phyloP scores from a whole-genome alignment of 495 filamentous ascomycete genomes.

The Podospora anserina region DNA sequence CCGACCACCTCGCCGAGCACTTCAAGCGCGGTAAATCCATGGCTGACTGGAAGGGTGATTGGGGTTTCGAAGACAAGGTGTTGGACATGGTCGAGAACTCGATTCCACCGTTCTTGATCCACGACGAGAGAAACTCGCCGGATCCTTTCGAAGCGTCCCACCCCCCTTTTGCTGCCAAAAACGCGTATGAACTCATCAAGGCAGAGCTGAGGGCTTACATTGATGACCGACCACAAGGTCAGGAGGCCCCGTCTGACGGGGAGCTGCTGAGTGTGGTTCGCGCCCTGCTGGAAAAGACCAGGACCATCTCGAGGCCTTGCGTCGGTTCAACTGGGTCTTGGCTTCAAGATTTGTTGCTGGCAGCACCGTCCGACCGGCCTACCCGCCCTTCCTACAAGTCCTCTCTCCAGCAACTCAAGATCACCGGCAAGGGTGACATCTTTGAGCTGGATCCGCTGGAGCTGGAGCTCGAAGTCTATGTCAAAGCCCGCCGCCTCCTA shows the following conservation, averaged over 20 bases:
- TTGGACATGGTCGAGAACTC: constrained; percentile 61
- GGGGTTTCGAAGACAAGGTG: constrained; percentile 62
- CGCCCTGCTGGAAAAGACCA: constrained; percentile 40
- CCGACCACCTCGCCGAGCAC: constrained; percentile 65
- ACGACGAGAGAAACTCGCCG: constrained; percentile 52
- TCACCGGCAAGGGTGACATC: constrained; percentile 48
- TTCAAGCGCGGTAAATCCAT: constrained; percentile 66
- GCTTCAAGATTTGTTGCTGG: constrained; percentile 53
- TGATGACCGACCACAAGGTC: constrained; percentile 29
- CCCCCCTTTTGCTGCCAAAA: constrained; percentile 35
- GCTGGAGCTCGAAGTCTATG: constrained; percentile 46
- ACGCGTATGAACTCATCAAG: constrained; percentile 53
- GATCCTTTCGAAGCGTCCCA: constrained; percentile 44
- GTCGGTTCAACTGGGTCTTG: constrained; percentile 40
- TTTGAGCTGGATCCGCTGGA: constrained; percentile 50
- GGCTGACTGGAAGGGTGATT: constrained; percentile 69
- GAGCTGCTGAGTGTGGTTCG: constrained; percentile 45
- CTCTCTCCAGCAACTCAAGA: constrained; percentile 35
- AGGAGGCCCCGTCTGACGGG: constrained; percentile 39
- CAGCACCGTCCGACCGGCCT: neutral
- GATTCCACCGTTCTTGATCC: constrained; percentile 62
- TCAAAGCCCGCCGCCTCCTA: constrained; percentile 45
- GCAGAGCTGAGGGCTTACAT: constrained; percentile 46
- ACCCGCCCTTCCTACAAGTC: neutral
- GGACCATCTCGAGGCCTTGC: constrained; percentile 30